Conservation (phyloP, 345 rosid genomes). For the Mercurialis annua region DNA sequence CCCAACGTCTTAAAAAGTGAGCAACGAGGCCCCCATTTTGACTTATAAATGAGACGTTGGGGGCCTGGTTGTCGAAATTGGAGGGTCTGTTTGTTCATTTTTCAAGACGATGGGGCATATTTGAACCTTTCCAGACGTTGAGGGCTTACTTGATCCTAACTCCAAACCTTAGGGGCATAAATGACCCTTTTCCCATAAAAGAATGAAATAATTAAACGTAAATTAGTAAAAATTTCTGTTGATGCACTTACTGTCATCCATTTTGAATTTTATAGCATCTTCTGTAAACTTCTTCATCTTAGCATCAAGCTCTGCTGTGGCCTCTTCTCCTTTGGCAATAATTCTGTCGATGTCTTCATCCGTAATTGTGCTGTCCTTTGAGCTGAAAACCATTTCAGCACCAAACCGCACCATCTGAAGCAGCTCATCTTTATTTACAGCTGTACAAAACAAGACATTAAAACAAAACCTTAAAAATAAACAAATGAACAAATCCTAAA, state of each 20-base stretch:
- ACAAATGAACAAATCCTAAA: not conserved
- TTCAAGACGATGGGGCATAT: too few species aligned
- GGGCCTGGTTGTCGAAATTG: too few species aligned
- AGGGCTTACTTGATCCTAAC: too few species aligned
- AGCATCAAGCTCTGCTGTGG: constrained; percentile 97
- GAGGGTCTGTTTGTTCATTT: too few species aligned
- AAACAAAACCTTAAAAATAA: not conserved
- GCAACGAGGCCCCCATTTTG: too few species aligned
- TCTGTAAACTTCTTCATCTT: constrained; percentile 98
- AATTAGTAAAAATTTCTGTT: not conserved
- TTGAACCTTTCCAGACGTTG: too few species aligned
- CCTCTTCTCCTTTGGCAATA: constrained; percentile 96
- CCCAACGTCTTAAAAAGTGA: too few species aligned
- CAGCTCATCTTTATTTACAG: constrained; percentile 98
- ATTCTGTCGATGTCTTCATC: constrained; percentile 98
- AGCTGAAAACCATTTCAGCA: constrained; percentile 99
- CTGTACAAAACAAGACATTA: constrained; percentile 34
- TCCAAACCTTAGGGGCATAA: too few species aligned
- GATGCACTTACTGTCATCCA: constrained; percentile 82
- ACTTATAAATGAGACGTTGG: too few species aligned
- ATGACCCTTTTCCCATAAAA: too few species aligned
- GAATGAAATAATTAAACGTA: not conserved
- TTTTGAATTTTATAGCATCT: constrained; percentile 93
- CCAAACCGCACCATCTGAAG: constrained; percentile 99
- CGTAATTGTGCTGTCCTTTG: constrained; percentile 94